phyloP scores from a whole-genome alignment of 2,329 filamentous ascomycete species.

The Colletotrichum aenigma region DNA sequence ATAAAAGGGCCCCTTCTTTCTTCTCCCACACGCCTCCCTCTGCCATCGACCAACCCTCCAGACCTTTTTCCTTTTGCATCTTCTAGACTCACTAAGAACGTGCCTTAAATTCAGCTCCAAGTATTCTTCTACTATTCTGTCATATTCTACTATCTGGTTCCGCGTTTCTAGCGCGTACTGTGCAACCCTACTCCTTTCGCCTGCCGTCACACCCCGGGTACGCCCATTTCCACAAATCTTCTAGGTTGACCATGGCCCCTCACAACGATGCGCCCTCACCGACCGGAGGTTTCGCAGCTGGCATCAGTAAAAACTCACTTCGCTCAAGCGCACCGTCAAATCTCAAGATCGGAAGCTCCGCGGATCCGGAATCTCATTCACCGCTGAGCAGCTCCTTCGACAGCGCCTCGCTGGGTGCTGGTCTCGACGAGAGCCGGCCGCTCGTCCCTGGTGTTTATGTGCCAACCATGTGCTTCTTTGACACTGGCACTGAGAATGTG shows the following conservation, averaged over 20 bases:
- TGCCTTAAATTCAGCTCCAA: not conserved
- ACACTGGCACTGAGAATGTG: slow-evolving; percentile 67
- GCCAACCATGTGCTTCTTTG: slow-evolving; percentile 77
- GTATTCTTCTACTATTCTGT: not conserved
- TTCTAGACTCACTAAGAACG: not conserved
- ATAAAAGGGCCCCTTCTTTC: not conserved
- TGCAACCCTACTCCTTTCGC: not conserved
- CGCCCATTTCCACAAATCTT: not conserved
- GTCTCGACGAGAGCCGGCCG: slow-evolving; percentile 38
- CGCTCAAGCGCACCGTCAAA: slow-evolving; percentile 34
- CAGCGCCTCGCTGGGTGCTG: slow-evolving; percentile 37
- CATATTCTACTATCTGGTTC: not conserved
- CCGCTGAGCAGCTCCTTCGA: slow-evolving; percentile 47
- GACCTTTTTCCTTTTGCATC: not conserved
- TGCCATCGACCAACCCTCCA: not conserved
- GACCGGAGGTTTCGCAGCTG: slow-evolving; percentile 46
- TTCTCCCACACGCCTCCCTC: not conserved
- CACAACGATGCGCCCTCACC: slow-evolving; percentile 53
- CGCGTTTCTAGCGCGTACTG: not conserved
- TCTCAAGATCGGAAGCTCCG: slow-evolving; percentile 31
- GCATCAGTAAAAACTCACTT: slow-evolving; percentile 41
- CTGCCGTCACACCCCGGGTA: not conserved
- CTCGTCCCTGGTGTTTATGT: slow-evolving; percentile 68
- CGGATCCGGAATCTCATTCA: slow-evolving; percentile 33
- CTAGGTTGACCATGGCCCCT: slow-evolving; percentile 42